These are phyloP conservation scores for Colletotrichum chlorophyti DNA, from an alignment of 2,329 filamentous ascomycete species.

Conservation along the genomic window DNA sequence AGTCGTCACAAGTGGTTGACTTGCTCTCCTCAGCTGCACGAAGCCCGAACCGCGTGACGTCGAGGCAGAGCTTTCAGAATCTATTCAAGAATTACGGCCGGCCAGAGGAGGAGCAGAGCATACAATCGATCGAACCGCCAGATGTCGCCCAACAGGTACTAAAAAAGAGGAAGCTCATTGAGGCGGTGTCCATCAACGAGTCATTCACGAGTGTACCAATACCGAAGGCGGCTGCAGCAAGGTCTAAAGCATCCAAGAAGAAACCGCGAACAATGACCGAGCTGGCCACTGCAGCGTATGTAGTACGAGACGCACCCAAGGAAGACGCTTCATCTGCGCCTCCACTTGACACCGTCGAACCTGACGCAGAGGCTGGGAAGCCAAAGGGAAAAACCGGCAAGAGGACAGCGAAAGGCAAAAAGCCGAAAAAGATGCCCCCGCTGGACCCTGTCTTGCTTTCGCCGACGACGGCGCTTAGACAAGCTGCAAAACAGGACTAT, in stretches of 20 bases:
- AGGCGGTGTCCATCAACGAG: conserved; percentile 50
- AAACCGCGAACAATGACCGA: conserved; percentile 81
- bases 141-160: conserved; percentile 43
- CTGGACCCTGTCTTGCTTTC: conserved; percentile 67
- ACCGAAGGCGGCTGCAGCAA: conserved; percentile 44
- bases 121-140: conserved; percentile 16
- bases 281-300: conserved; percentile 76
- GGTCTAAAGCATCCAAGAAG: conserved; percentile 66
- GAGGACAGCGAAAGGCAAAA: conserved; percentile 46
- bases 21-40: conserved; percentile 36
- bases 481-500: conserved; percentile 75
- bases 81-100: conserved; percentile 52
- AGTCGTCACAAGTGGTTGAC: conserved; percentile 41
- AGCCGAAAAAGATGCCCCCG: conserved; percentile 38
- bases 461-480: conserved; percentile 70
- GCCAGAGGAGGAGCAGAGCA: conserved; percentile 32
- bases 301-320: conserved; percentile 44
- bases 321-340: conserved; percentile 35
- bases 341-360: conserved; percentile 29
- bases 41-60: conserved; percentile 18
- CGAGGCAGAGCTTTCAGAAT: conserved; percentile 47
- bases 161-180: conserved; percentile 63
- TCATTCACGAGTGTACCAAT: conserved; percentile 31
- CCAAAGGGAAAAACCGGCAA: conserved; percentile 40
- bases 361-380: conserved; percentile 39